Conservation (phyloP, 768 basidiomycete genomes). For the Naganishia friedmannii region DNA sequence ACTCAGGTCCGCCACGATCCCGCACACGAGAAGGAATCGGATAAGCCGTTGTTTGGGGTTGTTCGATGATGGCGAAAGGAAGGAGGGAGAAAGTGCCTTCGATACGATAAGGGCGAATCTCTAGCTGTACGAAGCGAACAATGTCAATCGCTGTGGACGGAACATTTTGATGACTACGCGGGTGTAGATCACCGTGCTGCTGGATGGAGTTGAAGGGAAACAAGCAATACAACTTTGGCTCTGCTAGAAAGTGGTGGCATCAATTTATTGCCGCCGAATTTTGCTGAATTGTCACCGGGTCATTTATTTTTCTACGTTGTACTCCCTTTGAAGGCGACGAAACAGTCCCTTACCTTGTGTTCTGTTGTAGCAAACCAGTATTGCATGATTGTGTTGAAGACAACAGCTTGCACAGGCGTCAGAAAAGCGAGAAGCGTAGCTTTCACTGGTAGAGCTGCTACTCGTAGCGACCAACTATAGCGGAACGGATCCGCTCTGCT, state of each 20-base stretch:
- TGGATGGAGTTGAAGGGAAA: not conserved
- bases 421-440: no score
- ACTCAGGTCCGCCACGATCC: not conserved
- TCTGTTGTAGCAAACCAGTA: no score
- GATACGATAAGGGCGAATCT: not conserved
- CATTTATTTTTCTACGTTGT: slow-evolving; percentile 2
- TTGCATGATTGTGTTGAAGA: no score
- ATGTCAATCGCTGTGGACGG: not conserved
- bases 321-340: not conserved
- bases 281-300: not conserved
- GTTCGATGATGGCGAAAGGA: not conserved
- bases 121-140: not conserved
- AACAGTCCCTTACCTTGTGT: not conserved
- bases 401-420: no score
- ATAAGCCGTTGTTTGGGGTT: not conserved
- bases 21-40: not conserved
- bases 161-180: not conserved
- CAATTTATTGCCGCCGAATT: not conserved
- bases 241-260: not conserved
- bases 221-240: not conserved
- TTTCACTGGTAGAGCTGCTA: no score
- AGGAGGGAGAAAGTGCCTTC: not conserved
- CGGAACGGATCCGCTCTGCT: not conserved
- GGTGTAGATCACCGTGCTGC: not conserved
- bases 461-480: not conserved